Percentiles rank a stretch among this genome's conserved stretches.
These are phyloP conservation scores for Mrakia frigida DNA, from an alignment of 768 basidiomycete species.

Conservation along the genomic window DNA sequence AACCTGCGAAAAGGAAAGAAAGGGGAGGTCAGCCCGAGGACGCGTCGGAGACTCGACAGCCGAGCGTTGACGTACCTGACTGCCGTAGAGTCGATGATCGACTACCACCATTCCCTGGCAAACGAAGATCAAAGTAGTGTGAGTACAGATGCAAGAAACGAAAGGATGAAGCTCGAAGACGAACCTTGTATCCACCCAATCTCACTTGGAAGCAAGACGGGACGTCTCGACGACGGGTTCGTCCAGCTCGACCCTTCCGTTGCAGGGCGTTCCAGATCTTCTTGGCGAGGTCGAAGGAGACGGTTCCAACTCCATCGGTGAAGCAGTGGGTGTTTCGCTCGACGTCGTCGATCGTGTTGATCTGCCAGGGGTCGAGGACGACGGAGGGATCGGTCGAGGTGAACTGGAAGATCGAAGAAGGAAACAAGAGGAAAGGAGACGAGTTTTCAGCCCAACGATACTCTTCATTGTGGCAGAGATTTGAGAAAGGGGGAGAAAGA, in stretches of 20 bases:
- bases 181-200: slow-evolving; percentile 65
- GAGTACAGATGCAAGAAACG: too few species aligned
- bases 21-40: neutral
- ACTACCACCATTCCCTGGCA: slow-evolving; percentile 60
- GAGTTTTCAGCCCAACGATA: too few species aligned
- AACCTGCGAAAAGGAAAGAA: neutral
- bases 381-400: slow-evolving; percentile 70
- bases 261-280: slow-evolving; percentile 56
- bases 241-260: neutral
- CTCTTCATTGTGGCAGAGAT: too few species aligned
- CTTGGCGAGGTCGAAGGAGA: slow-evolving; percentile 55
- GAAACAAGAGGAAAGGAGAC: neutral
- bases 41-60: slow-evolving; percentile 40
- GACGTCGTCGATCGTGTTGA: slow-evolving; percentile 62
- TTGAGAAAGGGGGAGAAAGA: too few species aligned
- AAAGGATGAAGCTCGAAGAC: too few species aligned
- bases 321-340: slow-evolving; percentile 49
- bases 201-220: slow-evolving; percentile 60
- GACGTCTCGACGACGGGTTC: slow-evolving; percentile 36
- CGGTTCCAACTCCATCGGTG: slow-evolving; percentile 67
- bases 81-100: slow-evolving; percentile 53
- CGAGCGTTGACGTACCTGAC: slow-evolving; percentile 52
- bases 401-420: slow-evolving; percentile 53
- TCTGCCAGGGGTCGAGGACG: slow-evolving; percentile 53
- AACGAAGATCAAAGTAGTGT: too few species aligned